These are phyloP conservation scores for Rhipidocladum racemiflorum DNA, from an alignment of 176 grass and related monocot species.

Conservation along the genomic window DNA sequence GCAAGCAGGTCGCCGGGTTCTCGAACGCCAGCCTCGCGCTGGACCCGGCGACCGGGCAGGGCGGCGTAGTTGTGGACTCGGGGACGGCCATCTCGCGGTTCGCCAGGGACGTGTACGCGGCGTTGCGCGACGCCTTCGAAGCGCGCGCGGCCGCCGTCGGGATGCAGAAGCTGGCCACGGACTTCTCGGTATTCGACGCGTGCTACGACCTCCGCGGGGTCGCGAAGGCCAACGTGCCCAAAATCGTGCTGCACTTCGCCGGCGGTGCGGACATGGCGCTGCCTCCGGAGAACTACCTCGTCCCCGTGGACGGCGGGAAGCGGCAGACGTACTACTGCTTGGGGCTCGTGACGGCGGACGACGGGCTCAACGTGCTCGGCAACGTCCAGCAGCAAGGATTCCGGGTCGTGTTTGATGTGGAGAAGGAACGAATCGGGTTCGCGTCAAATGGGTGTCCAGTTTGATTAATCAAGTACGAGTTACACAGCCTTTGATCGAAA, in stretches of 20 bases:
- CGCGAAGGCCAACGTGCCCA: constrained; percentile 30
- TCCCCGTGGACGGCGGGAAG: constrained; percentile 41
- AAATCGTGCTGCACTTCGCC: constrained; percentile 51
- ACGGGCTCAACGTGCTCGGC: constrained; percentile 59
- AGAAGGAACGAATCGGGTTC: constrained; percentile 54
- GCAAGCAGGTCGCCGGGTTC: constrained; percentile 34
- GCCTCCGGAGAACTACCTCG: constrained; percentile 58
- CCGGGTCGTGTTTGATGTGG: constrained; percentile 63
- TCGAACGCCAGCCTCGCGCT: constrained; percentile 37
- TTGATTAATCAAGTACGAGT: not conserved
- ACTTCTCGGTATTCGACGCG: constrained; percentile 59
- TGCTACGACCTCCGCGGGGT: constrained; percentile 57
- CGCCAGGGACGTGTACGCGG: constrained; percentile 25
- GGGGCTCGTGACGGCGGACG: constrained; percentile 44
- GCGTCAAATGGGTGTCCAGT: constrained; percentile 35
- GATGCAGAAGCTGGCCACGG: constrained; percentile 20
- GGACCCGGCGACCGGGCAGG: constrained; percentile 45
- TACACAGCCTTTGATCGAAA: not conserved
- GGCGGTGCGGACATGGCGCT: constrained; percentile 54
- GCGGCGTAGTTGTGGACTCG: constrained; percentile 79
- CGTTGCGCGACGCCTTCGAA: constrained; percentile 60
- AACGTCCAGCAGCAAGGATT: constrained; percentile 83
- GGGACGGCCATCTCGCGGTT: constrained; percentile 58
- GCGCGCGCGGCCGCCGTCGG: constrained; percentile 23
- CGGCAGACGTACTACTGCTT: constrained; percentile 44